Evolutionary conservation across 2,329 filamentous ascomycete species (phyloP).

Genomic region (Colletotrichum magnum): DNA sequence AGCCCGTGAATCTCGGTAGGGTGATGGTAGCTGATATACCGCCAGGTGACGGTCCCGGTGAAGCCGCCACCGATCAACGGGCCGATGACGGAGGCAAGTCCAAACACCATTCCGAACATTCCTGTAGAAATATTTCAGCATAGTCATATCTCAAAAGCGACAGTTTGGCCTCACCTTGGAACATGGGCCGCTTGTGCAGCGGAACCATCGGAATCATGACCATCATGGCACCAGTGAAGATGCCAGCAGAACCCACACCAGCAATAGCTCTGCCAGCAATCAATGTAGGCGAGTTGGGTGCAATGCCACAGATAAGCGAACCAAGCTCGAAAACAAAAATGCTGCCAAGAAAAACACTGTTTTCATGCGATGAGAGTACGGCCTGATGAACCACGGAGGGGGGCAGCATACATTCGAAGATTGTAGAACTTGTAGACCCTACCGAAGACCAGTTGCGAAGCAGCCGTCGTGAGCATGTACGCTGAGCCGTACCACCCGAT

Average conservation of each 20-base stretch:
- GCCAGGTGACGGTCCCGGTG: conserved; percentile 63
- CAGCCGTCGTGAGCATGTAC: conserved; percentile 72
- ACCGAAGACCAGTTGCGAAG: conserved; percentile 65
- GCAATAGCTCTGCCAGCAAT: conserved; percentile 71
- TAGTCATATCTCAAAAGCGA: background rate
- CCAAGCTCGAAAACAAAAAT: conserved; percentile 69
- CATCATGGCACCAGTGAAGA: conserved; percentile 70
- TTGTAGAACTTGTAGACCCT: conserved; percentile 66
- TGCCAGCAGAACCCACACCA: conserved; percentile 69
- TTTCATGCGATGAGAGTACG: conserved; percentile 37
- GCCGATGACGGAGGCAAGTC: conserved; percentile 67
- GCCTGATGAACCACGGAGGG: background rate
- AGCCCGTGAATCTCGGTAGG: too few species aligned
- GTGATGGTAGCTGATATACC: conserved; percentile 45
- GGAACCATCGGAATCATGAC: conserved; percentile 72
- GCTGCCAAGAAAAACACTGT: conserved; percentile 58
- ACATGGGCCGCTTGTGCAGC: conserved; percentile 71
- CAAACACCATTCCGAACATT: conserved; percentile 69
- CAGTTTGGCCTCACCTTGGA: conserved; percentile 56
- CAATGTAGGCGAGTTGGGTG: conserved; percentile 66
- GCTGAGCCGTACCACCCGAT: conserved; percentile 76
- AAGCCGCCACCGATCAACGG: conserved; percentile 69
- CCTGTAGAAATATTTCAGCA: conserved; percentile 43
- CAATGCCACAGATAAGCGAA: conserved; percentile 68
- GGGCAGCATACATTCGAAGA: conserved; percentile 57